Conservation (phyloP, 163 green algal species). For the Chlorella variabilis region DNA sequence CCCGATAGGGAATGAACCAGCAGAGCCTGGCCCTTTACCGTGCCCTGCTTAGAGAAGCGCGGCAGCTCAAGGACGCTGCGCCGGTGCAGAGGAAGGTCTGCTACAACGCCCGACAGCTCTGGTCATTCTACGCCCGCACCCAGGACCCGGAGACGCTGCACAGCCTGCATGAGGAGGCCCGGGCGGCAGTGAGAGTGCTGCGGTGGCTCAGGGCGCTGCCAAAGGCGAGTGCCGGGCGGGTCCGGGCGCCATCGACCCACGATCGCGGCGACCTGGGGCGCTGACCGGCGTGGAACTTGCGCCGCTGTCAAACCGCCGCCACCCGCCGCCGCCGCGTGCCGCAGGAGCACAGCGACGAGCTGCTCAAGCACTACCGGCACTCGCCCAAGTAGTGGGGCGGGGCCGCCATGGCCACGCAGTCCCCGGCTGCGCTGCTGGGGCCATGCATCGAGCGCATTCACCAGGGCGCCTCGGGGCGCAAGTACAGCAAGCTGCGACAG, state of each 20-base stretch:
- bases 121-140: slow-evolving; percentile 34
- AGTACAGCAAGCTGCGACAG: slow-evolving; percentile 61
- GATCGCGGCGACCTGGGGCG: not conserved
- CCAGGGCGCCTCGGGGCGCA: slow-evolving; percentile 54
- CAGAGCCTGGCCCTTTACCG: not conserved
- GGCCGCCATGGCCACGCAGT: slow-evolving; percentile 21
- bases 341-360: slow-evolving; percentile 32
- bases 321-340: not conserved
- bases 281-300: not conserved
- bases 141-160: slow-evolving; percentile 3
- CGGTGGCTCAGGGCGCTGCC: slow-evolving; percentile 39
- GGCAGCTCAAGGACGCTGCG: not conserved
- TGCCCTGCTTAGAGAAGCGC: not conserved
- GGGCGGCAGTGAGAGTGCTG: slow-evolving; percentile 44
- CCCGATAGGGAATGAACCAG: no score
- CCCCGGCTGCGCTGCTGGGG: slow-evolving; percentile 49
- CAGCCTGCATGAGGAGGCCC: slow-evolving; percentile 38
- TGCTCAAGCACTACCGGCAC: slow-evolving; percentile 41
- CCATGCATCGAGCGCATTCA: slow-evolving; percentile 66
- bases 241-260: not conserved
- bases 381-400: not conserved
- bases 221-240: slow-evolving; percentile 29
- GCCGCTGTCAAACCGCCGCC: not conserved
- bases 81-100: slow-evolving; percentile 48
- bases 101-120: slow-evolving; percentile 50